These are phyloP conservation scores for Aspergillus intermedius DNA, from an alignment of 2,329 filamentous ascomycete species.

Conservation along the genomic window DNA sequence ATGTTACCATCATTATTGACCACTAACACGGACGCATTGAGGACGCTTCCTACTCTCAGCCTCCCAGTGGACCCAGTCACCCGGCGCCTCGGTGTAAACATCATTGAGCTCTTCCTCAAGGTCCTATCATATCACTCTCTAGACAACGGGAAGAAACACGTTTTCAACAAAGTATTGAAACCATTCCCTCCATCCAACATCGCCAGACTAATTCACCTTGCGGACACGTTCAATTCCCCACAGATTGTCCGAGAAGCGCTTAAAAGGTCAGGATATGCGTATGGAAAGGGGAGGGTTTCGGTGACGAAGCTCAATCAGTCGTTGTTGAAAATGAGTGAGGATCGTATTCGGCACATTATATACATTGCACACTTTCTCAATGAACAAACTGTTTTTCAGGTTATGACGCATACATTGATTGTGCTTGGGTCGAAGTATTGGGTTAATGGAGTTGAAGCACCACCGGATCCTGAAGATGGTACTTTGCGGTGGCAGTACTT, in stretches of 20 bases:
- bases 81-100: constrained; percentile 23
- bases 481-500: constrained; percentile 32
- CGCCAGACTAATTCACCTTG: constrained; percentile 26
- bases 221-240: constrained; percentile 30
- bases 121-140: constrained; percentile 24
- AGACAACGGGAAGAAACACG: constrained; percentile 9
- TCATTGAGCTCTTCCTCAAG: constrained; percentile 28
- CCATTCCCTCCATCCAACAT: constrained; percentile 24
- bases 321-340: constrained; percentile 29
- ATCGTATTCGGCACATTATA: constrained; percentile 34
- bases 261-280: constrained; percentile 20
- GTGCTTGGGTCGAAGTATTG: constrained; percentile 33
- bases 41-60: constrained; percentile 20
- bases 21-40: not conserved
- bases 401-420: constrained; percentile 30
- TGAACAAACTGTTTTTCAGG: constrained; percentile 19
- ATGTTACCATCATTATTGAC: not conserved
- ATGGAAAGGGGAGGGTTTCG: constrained; percentile 22
- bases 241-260: constrained; percentile 18
- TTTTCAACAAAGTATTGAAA: constrained; percentile 21
- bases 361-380: constrained; percentile 30
- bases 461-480: constrained; percentile 5
- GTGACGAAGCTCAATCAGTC: constrained; percentile 18
- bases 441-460: constrained; percentile 22
- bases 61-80: constrained; percentile 22